Base-by-base conservation (phyloP, 176 grass and related monocot species). In the Zizania latifolia region DNA sequence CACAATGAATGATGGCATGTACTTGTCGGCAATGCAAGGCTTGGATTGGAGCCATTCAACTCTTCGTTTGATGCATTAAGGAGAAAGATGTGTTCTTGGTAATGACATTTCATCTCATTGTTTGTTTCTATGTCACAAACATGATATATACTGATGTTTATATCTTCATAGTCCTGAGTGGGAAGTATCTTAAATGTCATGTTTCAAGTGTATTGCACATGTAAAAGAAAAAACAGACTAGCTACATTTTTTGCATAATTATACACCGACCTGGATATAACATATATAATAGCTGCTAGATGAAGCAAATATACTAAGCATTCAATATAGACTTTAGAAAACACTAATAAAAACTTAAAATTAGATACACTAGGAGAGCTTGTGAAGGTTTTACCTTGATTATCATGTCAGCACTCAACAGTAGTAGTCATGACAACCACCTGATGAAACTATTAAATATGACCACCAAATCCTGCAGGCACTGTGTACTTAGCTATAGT, bases 1-100 rank as follows among this genome's bases (percentile, higher is more conserved):
- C 85, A 77, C 17, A 36, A 59, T 48, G 33, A 78, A 83, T 79
- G 80, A 83, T 87, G 85, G 40, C 68, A 78, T 79, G 74, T 36
- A 35, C 56, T 60, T 79, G 85, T 87, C 75, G 80, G 68, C 75
- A 87, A 53, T 23, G 50, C 7, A 71, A 81, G 56, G 43, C 68
- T 78, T 78, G 80, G n/a, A 58, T 59, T 44, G 4, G 36, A 82
- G 58, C 33, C 19, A 68, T 80, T 59, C 68, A 61, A 56, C 65
- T 16, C 39, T 78, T 72, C 26, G 55, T 70, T 17, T 71, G 72
- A 43, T 81, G 43, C 6, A 64, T 21, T 44, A 34, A 69, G 16
- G 27, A 26, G 16, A 85, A 67, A 77, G 43, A 55, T 51, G 41
- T 51, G 70, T 40, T 68, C 53, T 77, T 38, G 72, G 65, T 48